Evolutionary conservation across 164 flowering plant species (phyloP).

Genomic region (Berberis thunbergii): DNA sequence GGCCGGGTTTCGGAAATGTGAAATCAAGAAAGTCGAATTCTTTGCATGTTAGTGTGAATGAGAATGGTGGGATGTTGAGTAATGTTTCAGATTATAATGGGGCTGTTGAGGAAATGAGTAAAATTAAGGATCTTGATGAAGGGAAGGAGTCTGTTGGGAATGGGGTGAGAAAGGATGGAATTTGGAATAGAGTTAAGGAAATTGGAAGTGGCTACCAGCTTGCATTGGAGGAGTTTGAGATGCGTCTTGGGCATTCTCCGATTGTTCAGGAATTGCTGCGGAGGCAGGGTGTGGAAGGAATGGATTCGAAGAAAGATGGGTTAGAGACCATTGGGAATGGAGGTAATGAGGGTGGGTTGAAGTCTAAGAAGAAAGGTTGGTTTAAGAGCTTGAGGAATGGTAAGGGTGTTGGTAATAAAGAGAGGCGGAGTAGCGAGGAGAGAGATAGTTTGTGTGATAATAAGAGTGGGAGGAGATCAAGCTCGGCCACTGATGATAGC

Average conservation of each 20-base stretch:
- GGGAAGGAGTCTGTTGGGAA: conserved; percentile 94
- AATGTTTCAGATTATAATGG: conserved; percentile 13
- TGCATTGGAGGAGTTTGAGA: conserved; percentile 93
- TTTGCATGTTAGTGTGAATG: background rate
- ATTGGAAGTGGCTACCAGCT: conserved; percentile 84
- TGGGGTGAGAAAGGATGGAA: conserved; percentile 83
- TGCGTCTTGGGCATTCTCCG: conserved; percentile 90
- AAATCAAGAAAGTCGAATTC: background rate
- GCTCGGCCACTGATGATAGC: background rate
- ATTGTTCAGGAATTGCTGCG: conserved; percentile 95
- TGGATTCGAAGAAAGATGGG: conserved; percentile 28
- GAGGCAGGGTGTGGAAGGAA: conserved; percentile 82
- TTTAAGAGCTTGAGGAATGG: conserved; percentile 67
- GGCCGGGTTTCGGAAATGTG: conserved; percentile 7
- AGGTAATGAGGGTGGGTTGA: conserved; percentile 15
- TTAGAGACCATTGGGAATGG: conserved; percentile 20
- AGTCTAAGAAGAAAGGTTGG: conserved; percentile 83
- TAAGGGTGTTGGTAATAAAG: conserved; percentile 36
- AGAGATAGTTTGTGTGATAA: background rate
- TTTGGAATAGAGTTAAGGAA: conserved; percentile 76
- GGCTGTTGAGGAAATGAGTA: conserved; percentile 27
- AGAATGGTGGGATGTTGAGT: background rate
- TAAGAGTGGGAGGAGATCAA: background rate
- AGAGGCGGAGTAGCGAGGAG: background rate
- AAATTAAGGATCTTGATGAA: conserved; percentile 79